These are phyloP conservation scores for Pseudocercospora crystallina DNA, from an alignment of 2,329 filamentous ascomycete species.

Conservation along the genomic window DNA sequence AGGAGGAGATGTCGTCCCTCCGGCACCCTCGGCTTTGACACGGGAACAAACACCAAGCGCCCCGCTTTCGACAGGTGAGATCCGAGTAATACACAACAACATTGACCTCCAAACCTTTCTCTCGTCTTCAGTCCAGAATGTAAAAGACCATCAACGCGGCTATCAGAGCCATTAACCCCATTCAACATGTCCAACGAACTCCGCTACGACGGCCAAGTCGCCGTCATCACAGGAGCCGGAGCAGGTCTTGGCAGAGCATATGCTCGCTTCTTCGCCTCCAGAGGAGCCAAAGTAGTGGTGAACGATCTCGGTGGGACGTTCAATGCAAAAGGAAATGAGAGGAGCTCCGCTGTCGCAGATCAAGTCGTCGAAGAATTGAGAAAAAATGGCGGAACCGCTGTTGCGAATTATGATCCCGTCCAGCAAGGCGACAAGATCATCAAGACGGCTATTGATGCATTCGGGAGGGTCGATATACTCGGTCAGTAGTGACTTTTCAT, in stretches of 20 bases:
- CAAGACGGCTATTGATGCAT: conserved; percentile 74
- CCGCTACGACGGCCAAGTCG: conserved; percentile 81
- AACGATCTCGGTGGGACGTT: conserved; percentile 91
- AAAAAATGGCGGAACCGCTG: conserved; percentile 84
- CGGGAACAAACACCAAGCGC: too few species aligned
- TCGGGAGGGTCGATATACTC: conserved; percentile 84
- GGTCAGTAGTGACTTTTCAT: conserved; percentile 56
- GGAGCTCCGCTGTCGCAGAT: conserved; percentile 66
- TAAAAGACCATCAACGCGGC: too few species aligned
- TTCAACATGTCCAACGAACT: conserved; percentile 43
- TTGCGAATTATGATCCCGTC: conserved; percentile 93
- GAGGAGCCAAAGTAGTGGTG: conserved; percentile 89
- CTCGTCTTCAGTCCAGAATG: too few species aligned
- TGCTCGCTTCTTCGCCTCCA: conserved; percentile 80
- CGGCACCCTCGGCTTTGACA: too few species aligned
- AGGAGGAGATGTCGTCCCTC: too few species aligned
- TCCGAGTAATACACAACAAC: too few species aligned
- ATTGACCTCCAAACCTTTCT: too few species aligned
- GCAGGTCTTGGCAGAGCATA: conserved; percentile 79
- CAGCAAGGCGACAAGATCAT: conserved; percentile 92
- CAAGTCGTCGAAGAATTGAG: conserved; percentile 78
- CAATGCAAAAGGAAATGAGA: conserved; percentile 86
- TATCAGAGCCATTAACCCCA: not conserved
- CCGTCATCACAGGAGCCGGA: conserved; percentile 80
- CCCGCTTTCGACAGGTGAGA: too few species aligned